Conservation (phyloP, 1,284 basidiomycete species). For the Ustilago trichophora region DNA sequence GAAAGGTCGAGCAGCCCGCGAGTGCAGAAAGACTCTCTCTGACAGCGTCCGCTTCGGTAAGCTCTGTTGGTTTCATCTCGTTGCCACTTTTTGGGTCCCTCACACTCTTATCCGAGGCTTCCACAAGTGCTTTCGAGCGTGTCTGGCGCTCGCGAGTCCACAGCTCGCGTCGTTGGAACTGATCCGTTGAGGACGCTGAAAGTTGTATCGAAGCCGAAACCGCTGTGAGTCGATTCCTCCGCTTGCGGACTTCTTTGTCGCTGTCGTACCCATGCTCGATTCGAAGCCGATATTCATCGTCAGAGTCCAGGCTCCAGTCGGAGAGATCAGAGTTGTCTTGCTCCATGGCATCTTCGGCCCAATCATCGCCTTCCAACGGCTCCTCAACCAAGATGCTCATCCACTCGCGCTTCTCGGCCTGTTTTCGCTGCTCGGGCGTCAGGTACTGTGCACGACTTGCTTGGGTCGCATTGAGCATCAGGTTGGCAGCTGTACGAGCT, state of each 20-base stretch:
- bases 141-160: constrained; percentile 7
- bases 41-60: constrained; percentile 27
- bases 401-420: constrained; percentile 34
- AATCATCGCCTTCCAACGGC: constrained; percentile 29
- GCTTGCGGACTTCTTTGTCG: constrained; percentile 19
- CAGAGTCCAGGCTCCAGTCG: constrained; percentile 33
- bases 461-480: constrained; percentile 33
- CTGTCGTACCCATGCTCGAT: constrained; percentile 29
- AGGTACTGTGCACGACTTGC: constrained; percentile 26
- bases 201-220: constrained; percentile 5
- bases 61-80: neutral
- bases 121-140: neutral
- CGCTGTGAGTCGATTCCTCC: constrained; percentile 12
- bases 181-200: constrained; percentile 6
- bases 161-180: constrained; percentile 10
- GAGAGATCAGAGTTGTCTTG: constrained; percentile 32
- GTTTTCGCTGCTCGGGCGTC: constrained; percentile 32
- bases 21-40: constrained; percentile 27
- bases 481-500: constrained; percentile 28
- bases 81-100: neutral
- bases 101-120: neutral
- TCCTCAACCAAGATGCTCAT: constrained; percentile 35
- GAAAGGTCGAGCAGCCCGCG: constrained; percentile 11
- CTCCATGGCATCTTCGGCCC: constrained; percentile 7
- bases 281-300: constrained; percentile 12